Conservation (phyloP, 108 stramenopile genomes). For the Nannochloropsis salina region DNA sequence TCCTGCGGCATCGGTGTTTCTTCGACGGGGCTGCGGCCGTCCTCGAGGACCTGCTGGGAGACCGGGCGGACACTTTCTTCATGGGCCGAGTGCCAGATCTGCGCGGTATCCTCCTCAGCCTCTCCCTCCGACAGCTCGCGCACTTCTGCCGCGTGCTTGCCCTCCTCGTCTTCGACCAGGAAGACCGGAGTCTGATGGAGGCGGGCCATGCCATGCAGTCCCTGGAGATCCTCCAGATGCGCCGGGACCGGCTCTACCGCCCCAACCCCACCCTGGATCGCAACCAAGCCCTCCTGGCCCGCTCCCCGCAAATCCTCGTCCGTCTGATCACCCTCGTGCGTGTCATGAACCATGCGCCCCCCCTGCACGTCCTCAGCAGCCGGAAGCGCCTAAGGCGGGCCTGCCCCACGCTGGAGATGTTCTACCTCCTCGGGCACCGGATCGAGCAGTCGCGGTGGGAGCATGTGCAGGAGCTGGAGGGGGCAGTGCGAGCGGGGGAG, state of each 20-base stretch:
- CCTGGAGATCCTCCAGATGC: constrained; percentile 66
- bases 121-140: constrained; percentile 68
- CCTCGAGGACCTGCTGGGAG: constrained; percentile 68
- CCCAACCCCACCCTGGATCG: constrained; percentile 59
- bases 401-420: constrained; percentile 45
- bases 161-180: constrained; percentile 76
- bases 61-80: constrained; percentile 58
- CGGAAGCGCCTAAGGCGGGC: neutral
- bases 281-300: constrained; percentile 69
- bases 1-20: constrained; percentile 58
- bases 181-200: constrained; percentile 61
- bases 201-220: constrained; percentile 59
- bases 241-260: constrained; percentile 64
- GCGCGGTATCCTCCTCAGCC: constrained; percentile 57
- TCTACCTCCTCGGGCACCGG: constrained; percentile 58
- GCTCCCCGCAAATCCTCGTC: constrained; percentile 56
- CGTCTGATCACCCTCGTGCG: constrained; percentile 62
- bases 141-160: constrained; percentile 77
- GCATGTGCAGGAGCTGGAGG: neutral
- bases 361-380: constrained; percentile 50
- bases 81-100: constrained; percentile 64
- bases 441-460: constrained; percentile 55
- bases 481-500: neutral
- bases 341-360: constrained; percentile 70
- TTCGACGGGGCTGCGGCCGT: constrained; percentile 64